Evolutionary conservation across 2,329 filamentous ascomycete genomes (phyloP).

Genomic region (Pseudomassariella vexata): DNA sequence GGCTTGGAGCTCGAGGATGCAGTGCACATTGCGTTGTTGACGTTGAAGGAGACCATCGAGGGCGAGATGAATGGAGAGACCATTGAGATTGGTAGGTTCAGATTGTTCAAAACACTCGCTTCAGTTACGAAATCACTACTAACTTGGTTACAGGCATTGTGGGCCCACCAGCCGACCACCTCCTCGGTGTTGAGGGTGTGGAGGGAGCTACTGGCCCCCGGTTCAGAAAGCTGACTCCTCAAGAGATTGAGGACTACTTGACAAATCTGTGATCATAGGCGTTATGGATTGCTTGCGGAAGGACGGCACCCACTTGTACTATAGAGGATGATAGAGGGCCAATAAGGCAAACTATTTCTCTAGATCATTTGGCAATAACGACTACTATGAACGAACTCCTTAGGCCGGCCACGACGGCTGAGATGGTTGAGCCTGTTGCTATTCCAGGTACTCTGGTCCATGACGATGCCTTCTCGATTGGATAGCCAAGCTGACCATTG

Average conservation of each 20-base stretch:
- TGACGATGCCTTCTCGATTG: constrained; percentile 12
- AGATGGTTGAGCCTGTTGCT: constrained; percentile 20
- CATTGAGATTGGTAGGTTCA: constrained; percentile 84
- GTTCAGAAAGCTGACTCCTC: constrained; percentile 90
- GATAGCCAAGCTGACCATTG: constrained; percentile 54
- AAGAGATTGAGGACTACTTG: constrained; percentile 99
- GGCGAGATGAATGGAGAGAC: constrained; percentile 99
- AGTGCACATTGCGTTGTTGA: constrained; percentile 95
- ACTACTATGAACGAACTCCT: constrained; percentile 44
- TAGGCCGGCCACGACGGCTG: constrained; percentile 42
- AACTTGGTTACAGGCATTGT: constrained; percentile 68
- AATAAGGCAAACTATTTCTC: constrained; percentile 23
- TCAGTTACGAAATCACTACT: constrained; percentile 19
- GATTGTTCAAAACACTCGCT: too few relatives aligned
- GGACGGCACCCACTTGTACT: constrained; percentile 33
- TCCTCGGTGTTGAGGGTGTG: constrained; percentile 86
- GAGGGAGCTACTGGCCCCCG: constrained; percentile 78
- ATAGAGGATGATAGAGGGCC: constrained; percentile 40
- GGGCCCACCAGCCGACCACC: constrained; percentile 85
- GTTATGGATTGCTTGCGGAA: constrained; percentile 16
- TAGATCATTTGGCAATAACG: constrained; percentile 15
- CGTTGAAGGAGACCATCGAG: constrained; percentile 98
- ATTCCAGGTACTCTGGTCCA: constrained; percentile 30
- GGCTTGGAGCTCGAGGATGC: constrained; percentile 95
- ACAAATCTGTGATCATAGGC: constrained; percentile 75